phyloP scores from a whole-genome alignment of 2,329 filamentous ascomycete genomes.

The Orbilia javanica region DNA sequence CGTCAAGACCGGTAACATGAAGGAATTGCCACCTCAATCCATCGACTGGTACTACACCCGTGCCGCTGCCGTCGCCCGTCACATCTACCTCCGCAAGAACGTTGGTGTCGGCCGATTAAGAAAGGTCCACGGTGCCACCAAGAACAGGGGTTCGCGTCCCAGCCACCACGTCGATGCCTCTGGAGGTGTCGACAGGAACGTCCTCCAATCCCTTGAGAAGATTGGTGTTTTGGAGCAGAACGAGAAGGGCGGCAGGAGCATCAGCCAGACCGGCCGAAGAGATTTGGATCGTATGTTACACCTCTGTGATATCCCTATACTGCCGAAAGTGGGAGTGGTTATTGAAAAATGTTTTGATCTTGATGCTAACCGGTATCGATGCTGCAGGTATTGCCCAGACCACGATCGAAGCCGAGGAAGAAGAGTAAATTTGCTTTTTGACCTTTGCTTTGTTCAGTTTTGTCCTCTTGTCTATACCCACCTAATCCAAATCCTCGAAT shows the following conservation, averaged over 20 bases:
- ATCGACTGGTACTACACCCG: conserved; percentile 97
- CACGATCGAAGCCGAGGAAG: conserved; percentile 78
- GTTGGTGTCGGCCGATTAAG: conserved; percentile 97
- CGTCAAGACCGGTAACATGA: conserved; percentile 96
- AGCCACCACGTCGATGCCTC: conserved; percentile 95
- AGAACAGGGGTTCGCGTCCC: conserved; percentile 94
- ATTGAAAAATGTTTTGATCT: conserved; percentile 15
- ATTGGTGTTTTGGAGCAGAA: conserved; percentile 97
- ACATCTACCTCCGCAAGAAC: conserved; percentile 99
- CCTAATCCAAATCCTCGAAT: conserved; percentile 63
- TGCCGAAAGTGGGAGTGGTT: conserved; percentile 3
- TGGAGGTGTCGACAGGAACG: conserved; percentile 95
- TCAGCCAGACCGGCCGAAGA: conserved; percentile 97
- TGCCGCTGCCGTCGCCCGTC: conserved; percentile 92
- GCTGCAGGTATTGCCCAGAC: conserved; percentile 79
- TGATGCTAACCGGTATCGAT: conserved; percentile 42
- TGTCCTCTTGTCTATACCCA: conserved; percentile 59
- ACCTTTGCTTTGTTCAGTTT: conserved; percentile 34
- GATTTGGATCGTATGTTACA: conserved; percentile 85
- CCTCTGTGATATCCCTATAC: conserved; percentile 39
- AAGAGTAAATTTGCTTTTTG: conserved; percentile 70
- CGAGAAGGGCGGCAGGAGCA: conserved; percentile 97
- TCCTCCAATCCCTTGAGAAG: conserved; percentile 98
- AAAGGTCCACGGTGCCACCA: conserved; percentile 94
- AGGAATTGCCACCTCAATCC: conserved; percentile 97